Evolutionary conservation across 169 alveolate species (phyloP).

Genomic region (Eimeria maxima): DNA sequence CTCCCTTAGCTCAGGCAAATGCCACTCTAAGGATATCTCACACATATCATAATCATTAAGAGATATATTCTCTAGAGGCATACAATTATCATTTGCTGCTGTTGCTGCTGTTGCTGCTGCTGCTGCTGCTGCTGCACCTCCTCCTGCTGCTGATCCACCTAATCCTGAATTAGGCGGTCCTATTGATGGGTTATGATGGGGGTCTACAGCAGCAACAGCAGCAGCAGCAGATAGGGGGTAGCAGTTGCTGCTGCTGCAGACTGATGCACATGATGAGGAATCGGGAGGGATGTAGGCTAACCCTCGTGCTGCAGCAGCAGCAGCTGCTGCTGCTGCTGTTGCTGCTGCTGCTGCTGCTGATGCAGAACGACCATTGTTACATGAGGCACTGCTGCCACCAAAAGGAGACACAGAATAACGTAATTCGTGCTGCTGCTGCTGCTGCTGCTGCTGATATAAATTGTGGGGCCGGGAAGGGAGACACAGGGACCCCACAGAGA

Average conservation of each 20-base stretch:
- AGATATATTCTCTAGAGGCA: slow-evolving; percentile 9
- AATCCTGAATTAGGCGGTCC: too few species aligned
- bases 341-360: not conserved
- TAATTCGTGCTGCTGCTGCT: slow-evolving; percentile 38
- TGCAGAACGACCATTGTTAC: too few species aligned
- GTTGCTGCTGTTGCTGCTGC: slow-evolving; percentile 55
- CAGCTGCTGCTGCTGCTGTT: slow-evolving; percentile 54
- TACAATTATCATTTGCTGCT: not conserved
- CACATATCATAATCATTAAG: slow-evolving; percentile 77
- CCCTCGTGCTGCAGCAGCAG: not conserved
- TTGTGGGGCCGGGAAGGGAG: not conserved
- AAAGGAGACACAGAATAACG: not conserved
- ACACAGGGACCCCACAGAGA: slow-evolving; percentile 24
- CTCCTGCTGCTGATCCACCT: not conserved
- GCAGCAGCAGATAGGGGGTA: too few species aligned
- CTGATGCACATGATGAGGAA: not conserved
- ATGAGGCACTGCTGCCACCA: slow-evolving; percentile 27
- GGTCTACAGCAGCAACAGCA: too few species aligned
- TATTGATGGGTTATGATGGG: not conserved
- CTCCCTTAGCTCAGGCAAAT: slow-evolving; percentile 50
- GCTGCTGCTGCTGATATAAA: slow-evolving; percentile 53
- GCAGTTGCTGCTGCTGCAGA: not conserved
- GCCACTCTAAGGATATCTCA: slow-evolving; percentile 64
- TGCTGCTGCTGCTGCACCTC: slow-evolving; percentile 31
- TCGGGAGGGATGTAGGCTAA: too few species aligned